phyloP scores from a whole-genome alignment of 2,329 filamentous ascomycete genomes.

The Aspergillus fumigatus region DNA sequence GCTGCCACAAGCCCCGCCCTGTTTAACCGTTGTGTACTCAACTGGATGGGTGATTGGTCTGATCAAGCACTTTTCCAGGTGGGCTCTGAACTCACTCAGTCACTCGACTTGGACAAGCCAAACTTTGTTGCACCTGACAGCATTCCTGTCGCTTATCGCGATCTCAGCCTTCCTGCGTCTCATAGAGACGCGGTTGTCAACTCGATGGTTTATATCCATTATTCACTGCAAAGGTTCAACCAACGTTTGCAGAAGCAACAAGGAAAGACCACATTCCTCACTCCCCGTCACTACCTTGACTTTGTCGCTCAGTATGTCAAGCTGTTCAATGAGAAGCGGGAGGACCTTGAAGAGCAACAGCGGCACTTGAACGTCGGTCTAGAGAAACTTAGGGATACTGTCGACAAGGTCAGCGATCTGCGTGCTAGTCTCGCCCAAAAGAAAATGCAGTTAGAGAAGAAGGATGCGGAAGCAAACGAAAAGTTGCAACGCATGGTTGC shows the following conservation, averaged over 20 bases:
- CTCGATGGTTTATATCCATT: constrained; percentile 97
- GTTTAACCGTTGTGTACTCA: constrained; percentile 99
- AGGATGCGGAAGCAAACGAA: constrained; percentile 93
- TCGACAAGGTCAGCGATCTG: constrained; percentile 93
- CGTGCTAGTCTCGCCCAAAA: constrained; percentile 88
- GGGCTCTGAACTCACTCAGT: constrained; percentile 88
- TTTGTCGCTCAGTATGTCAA: constrained; percentile 98
- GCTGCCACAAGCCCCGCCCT: constrained; percentile 94
- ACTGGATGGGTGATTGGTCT: constrained; percentile 99
- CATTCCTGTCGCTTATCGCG: constrained; percentile 87
- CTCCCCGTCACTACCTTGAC: constrained; percentile 93
- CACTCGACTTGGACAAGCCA: constrained; percentile 87
- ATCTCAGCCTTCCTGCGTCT: constrained; percentile 75
- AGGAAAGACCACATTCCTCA: constrained; percentile 86
- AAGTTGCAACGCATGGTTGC: constrained; percentile 96
- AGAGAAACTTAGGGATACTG: constrained; percentile 93
- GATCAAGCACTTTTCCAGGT: constrained; percentile 99
- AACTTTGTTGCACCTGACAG: constrained; percentile 84
- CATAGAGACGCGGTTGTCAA: constrained; percentile 93
- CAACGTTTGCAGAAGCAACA: constrained; percentile 84
- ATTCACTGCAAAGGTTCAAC: constrained; percentile 90
- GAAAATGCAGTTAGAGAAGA: constrained; percentile 86
- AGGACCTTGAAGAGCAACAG: constrained; percentile 97
- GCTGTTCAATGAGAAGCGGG: constrained; percentile 95
- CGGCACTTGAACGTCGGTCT: constrained; percentile 96